These are phyloP conservation scores for Phialophora chinensis DNA, from an alignment of 2,329 filamentous ascomycete genomes.

Conservation along the genomic window DNA sequence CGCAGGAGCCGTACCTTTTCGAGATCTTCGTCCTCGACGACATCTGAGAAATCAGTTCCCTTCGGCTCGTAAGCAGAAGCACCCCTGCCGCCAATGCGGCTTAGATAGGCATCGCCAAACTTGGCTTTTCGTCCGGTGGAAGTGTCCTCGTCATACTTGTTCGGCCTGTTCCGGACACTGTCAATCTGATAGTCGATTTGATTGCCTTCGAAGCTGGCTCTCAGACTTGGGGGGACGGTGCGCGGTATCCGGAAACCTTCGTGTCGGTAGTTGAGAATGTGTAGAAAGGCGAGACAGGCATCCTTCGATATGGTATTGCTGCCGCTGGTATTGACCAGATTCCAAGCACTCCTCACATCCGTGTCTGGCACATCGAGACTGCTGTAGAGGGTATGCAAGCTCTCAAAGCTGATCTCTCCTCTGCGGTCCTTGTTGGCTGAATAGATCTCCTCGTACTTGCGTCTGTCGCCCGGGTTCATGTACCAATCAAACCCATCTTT, in stretches of 20 bases:
- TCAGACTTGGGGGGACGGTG: constrained; percentile 86
- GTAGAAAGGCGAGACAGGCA: constrained; percentile 89
- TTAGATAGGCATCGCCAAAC: constrained; percentile 96
- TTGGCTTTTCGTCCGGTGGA: constrained; percentile 89
- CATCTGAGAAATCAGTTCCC: constrained; percentile 87
- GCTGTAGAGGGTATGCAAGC: constrained; percentile 63
- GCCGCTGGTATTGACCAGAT: constrained; percentile 92
- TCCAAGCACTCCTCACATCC: constrained; percentile 92
- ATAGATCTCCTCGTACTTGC: constrained; percentile 98
- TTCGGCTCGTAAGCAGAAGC: constrained; percentile 71
- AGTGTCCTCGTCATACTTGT: constrained; percentile 74
- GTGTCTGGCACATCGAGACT: constrained; percentile 69
- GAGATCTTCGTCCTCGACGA: constrained; percentile 90
- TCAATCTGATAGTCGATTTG: constrained; percentile 96
- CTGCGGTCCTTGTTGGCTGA: constrained; percentile 86
- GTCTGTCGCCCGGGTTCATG: constrained; percentile 88
- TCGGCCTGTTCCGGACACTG: constrained; percentile 67
- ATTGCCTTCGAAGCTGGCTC: constrained; percentile 90
- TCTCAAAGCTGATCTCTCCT: constrained; percentile 67
- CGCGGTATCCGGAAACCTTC: constrained; percentile 94
- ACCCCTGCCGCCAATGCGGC: constrained; percentile 78
- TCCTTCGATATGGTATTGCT: constrained; percentile 87
- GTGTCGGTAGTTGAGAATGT: constrained; percentile 94
- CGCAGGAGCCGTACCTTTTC: constrained; percentile 95
- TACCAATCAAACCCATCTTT: constrained; percentile 99